Conservation (phyloP, 225 moss, liverwort and hornwort species). For the Bryoerythrophyllum caledonicum region DNA sequence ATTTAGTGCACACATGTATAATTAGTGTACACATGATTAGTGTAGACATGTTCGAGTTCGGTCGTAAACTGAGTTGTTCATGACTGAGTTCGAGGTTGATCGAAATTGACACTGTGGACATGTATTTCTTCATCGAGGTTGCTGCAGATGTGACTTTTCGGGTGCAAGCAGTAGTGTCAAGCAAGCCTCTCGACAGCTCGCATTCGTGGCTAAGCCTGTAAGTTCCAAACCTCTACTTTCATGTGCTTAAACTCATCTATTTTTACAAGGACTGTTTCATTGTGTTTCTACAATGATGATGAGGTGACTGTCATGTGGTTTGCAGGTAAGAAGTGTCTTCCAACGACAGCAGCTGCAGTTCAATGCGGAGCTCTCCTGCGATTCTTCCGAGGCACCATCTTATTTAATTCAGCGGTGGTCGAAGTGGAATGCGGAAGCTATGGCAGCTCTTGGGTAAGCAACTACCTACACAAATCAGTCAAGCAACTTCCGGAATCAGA, state of each 20-base stretch:
- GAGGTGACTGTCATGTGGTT: background rate
- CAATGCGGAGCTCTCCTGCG: slow-evolving; percentile 32
- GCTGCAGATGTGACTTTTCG: slow-evolving; percentile 36
- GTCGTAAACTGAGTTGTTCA: too few species aligned
- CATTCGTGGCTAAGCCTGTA: slow-evolving; percentile 31
- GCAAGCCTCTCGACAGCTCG: slow-evolving; percentile 32
- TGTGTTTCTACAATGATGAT: background rate
- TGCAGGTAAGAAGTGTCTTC: slow-evolving; percentile 39
- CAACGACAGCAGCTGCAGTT: slow-evolving; percentile 42
- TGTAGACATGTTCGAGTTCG: too few species aligned
- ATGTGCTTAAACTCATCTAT: background rate
- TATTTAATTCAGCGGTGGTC: slow-evolving; percentile 17
- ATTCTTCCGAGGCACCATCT: slow-evolving; percentile 42
- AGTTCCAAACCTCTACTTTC: background rate
- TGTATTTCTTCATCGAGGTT: slow-evolving; percentile 18
- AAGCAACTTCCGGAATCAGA: too few species aligned
- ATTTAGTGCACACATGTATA: too few species aligned
- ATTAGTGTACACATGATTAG: too few species aligned
- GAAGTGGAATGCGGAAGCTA: slow-evolving; percentile 33
- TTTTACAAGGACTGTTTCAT: background rate
- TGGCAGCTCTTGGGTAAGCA: slow-evolving; percentile 54
- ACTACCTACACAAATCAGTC: too few species aligned
- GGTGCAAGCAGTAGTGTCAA: slow-evolving; percentile 33
- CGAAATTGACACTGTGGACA: too few species aligned
- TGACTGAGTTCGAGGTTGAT: too few species aligned